Base-by-base conservation (phyloP, 169 alveolate genomes). In the Babesia divergens region DNA sequence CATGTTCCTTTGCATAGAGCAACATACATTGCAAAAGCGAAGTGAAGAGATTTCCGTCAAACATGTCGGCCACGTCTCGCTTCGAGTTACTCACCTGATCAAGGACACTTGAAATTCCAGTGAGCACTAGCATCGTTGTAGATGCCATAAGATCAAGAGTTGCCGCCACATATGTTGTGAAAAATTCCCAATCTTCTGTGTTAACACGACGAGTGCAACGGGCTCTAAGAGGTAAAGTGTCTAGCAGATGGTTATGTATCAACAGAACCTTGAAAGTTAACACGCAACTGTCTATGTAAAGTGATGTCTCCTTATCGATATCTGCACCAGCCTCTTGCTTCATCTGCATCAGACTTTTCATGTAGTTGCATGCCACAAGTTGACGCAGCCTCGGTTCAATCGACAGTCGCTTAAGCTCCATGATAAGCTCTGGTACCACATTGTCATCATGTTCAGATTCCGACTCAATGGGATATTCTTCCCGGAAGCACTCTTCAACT, bases 11-110 rank as follows among this genome's bases (percentile, higher is more conserved):
- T 0, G 75, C 79, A 31, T 76, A 62, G 1, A 53, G 26, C 18
- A 44, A 59, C 55, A 76, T 51, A 50, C 46, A n/a, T 28, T 76
- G 60, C 37, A 76, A 13, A 14, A 76, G 44, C 13, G 85, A 59
- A 5, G 66, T 66, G 56, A 76, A 76, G 51, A 76, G 65, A 47
- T 76, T 76, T 18, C 85, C 85, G 26, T 76, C 85, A 31, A 76
- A 76, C 47, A 76, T 16, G 51, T 76, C 85, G 6, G 59, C 67
- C 14, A 54, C 74, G 37, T 70, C 82, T 16, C 52, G 32, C 22
- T 46, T 40, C 40, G 55, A 70, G 29, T 70, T 35, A 2, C 22
- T 40, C 60, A 70, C 44, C 16, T 55, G n/a, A 6, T 26, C 40
- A 5, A 59, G 46, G 6, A 49, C 18, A 22, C 44, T 66, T 6